Percentiles rank a stretch among this genome's conserved stretches.
Conservation (phyloP, 257 asterid genomes). For the Scutellaria minor region DNA sequence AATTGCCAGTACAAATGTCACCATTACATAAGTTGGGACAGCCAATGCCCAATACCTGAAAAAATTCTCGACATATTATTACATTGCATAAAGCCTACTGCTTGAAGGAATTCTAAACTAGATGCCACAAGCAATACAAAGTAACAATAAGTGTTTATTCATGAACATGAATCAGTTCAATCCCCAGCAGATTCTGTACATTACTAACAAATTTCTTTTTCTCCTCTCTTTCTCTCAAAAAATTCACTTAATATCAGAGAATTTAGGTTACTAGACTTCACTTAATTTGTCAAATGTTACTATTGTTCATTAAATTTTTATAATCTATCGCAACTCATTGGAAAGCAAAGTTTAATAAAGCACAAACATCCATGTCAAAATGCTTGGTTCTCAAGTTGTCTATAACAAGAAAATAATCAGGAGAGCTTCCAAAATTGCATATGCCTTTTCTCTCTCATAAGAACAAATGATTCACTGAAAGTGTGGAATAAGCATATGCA, state of each 20-base stretch:
- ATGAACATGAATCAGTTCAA: constrained; percentile 7
- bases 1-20: constrained; percentile 61
- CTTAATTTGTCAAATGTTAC: background rate
- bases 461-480: background rate
- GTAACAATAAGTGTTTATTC: background rate
- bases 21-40: constrained; percentile 71
- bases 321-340: background rate
- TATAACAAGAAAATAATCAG: background rate
- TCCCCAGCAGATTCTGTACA: constrained; percentile 1
- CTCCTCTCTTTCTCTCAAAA: background rate
- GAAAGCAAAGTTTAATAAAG: background rate
- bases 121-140: background rate
- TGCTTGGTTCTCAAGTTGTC: background rate
- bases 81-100: constrained; percentile 18
- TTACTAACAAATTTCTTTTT: background rate
- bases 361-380: background rate
- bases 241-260: background rate
- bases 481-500: constrained; percentile 10
- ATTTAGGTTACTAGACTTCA: too few species aligned
- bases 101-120: background rate
- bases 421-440: background rate
- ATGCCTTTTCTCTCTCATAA: constrained; percentile 9
- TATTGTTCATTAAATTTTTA: background rate
- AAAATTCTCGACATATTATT: constrained; percentile 13
- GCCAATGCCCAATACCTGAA: constrained; percentile 93